A percentile compares a stretch with the other conserved stretches of the same genome.
These are phyloP conservation scores for Cryptococcus sp. DNA, from an alignment of 1,284 basidiomycete species.

Conservation along the genomic window DNA sequence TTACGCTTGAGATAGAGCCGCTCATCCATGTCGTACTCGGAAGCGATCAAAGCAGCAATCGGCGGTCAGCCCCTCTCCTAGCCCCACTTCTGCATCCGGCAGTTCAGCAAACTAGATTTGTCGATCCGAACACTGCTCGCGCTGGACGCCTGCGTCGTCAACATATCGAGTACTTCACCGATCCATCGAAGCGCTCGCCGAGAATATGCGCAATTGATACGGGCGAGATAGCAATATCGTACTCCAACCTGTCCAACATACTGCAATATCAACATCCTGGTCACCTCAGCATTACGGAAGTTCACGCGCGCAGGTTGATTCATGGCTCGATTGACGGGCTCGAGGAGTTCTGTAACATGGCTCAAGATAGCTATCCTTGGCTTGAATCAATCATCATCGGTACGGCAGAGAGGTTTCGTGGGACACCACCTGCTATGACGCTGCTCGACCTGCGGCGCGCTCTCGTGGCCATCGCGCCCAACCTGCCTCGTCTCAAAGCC, in stretches of 20 bases:
- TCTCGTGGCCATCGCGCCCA: not conserved
- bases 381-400: not conserved
- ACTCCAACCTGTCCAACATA: not conserved
- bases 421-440: not conserved
- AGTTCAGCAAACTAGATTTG: not conserved
- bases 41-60: no score
- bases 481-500: not conserved
- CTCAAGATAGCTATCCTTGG: slow-evolving; percentile 1
- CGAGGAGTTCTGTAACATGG: slow-evolving; percentile 4
- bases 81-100: not conserved
- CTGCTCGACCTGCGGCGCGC: not conserved
- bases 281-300: not conserved
- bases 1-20: no score
- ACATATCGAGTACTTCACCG: slow-evolving; percentile 1
- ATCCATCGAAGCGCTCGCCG: not conserved
- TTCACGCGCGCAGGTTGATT: not conserved
- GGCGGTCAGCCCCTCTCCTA: no score
- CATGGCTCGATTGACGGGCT: not conserved
- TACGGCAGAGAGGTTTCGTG: not conserved
- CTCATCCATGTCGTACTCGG: no score
- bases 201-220: not conserved
- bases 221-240: not conserved
- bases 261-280: not conserved
- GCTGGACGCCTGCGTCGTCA: not conserved
- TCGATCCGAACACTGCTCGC: not conserved